These are phyloP conservation scores for Apiotrichum brassicae DNA, from an alignment of 1,284 basidiomycete species.

Conservation along the genomic window DNA sequence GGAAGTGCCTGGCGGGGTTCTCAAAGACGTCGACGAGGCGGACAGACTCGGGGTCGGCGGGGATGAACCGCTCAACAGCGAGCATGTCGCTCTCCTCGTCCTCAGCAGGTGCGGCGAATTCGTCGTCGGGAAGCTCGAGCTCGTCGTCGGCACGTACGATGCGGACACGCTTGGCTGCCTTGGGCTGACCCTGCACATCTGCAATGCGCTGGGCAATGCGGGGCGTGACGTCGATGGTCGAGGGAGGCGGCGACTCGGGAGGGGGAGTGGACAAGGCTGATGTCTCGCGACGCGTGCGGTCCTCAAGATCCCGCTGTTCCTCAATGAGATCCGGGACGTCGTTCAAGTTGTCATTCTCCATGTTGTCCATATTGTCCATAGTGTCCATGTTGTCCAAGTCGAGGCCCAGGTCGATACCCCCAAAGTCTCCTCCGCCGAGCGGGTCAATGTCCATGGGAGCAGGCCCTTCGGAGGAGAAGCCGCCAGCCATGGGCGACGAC, in stretches of 20 bases:
- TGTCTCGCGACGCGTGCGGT: conserved; percentile 49
- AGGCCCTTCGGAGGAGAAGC: conserved; percentile 23
- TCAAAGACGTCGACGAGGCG: conserved; percentile 74
- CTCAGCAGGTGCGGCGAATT: conserved; percentile 55
- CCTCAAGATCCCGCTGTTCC: neutral
- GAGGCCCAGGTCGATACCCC: conserved; percentile 18
- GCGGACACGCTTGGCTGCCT: conserved; percentile 60
- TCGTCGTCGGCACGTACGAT: conserved; percentile 57
- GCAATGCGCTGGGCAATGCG: conserved; percentile 50
- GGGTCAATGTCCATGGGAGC: conserved; percentile 44
- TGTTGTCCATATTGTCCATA: conserved; percentile 31
- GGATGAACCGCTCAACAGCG: conserved; percentile 71
- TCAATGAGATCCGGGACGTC: conserved; percentile 43
- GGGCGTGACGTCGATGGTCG: conserved; percentile 50
- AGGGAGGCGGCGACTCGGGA: conserved; percentile 24
- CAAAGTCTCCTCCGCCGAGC: conserved; percentile 12
- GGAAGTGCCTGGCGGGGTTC: conserved; percentile 76
- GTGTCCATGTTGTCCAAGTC: conserved; percentile 19
- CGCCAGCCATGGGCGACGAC: neutral
- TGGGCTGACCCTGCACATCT: conserved; percentile 22
- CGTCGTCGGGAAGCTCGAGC: conserved; percentile 71
- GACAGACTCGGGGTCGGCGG: conserved; percentile 71
- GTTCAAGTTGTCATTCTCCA: conserved; percentile 48
- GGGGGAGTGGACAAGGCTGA: conserved; percentile 42
- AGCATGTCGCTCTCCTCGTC: conserved; percentile 66